Base-by-base conservation (phyloP, 2,329 filamentous ascomycete genomes). In the Phoma sp. region DNA sequence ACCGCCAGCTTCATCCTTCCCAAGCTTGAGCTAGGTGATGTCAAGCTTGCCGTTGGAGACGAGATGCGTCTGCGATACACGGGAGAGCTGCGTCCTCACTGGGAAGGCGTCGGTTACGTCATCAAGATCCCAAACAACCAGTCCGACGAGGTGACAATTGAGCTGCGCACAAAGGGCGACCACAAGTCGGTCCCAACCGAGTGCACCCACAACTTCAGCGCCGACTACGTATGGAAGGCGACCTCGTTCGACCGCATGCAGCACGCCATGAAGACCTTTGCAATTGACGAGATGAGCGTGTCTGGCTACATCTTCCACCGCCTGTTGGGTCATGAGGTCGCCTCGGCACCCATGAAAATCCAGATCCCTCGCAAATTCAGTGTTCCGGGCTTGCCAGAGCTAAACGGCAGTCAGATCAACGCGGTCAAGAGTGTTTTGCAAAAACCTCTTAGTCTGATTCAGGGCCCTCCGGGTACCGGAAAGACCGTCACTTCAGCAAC, bases 171-270 rank as follows among this genome's bases (percentile, higher is more conserved):
- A 69, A 94, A 95, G 60, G 93, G 92, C 58, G 96, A 96, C 73
- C 93, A 98, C 79, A 98, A 98, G 77, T 91, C 90, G 25, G 91
- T 98, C 1, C 95, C 95, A 0, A 96, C 92, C 0, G 94, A 99
- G 70, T 95, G 94, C 76, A 96, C 94, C 0, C 92, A 96, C 78
- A 96, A 97, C 76, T 99, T 99, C 78, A 96, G 92, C 15, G 95
- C 94, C 63, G 95, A 99, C 75, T 99, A 99, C 71, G 95, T 99
- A 51, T 99, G 95, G 95, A 99, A 99, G 75, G 95, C 96, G 13
- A 99, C 96, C 0, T 98, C 94, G 0, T 99, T 99, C 74, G 95
- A 99, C 72, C 93, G 95, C 61, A 99, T 99, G 95, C 95, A 99
- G 76, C 87, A 93, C 63, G 96, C 95, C 50, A 98, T 99, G 94